Conservation (phyloP, 345 rosid genomes). For the Excoecaria cochinchinensis region DNA sequence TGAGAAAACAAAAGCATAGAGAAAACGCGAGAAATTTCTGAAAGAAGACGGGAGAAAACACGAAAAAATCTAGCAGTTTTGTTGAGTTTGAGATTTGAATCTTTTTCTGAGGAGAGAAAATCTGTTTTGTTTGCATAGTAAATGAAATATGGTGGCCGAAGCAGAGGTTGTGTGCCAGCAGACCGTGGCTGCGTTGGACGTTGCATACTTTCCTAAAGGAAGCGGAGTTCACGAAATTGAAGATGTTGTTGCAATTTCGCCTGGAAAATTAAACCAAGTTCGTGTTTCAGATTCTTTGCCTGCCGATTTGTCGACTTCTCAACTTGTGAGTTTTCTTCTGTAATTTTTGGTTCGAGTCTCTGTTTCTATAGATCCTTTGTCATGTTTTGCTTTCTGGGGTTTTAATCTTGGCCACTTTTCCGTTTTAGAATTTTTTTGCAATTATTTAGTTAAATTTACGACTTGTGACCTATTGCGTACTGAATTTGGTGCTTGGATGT, state of each 20-base stretch:
- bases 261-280: conserved; percentile 36
- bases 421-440: no score
- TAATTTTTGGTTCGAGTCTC: background rate
- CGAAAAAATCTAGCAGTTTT: background rate
- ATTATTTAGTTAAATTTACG: background rate
- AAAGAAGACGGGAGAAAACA: background rate
- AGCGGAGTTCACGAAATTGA: conserved; percentile 33
- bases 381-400: background rate
- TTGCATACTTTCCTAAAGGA: conserved; percentile 34
- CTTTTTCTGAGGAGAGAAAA: background rate
- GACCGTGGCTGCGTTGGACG: conserved; percentile 53
- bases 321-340: conserved; percentile 30
- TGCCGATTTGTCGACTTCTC: conserved; percentile 38
- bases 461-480: background rate
- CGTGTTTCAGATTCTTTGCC: conserved; percentile 44
- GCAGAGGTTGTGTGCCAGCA: conserved; percentile 54
- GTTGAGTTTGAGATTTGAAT: conserved; percentile 4
- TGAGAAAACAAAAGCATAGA: background rate
- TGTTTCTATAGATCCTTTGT: background rate
- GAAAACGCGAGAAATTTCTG: conserved; percentile 16
- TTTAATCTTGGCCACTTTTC: background rate
- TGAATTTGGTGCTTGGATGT: background rate
- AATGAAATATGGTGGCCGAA: conserved; percentile 60
- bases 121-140: conserved; percentile 4
- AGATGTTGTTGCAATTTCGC: conserved; percentile 34